Percentiles rank a stretch among this genome's conserved stretches.
phyloP scores from a whole-genome alignment of 192 early-diverging fungal genomes.

The Backusella mclennaniae region DNA sequence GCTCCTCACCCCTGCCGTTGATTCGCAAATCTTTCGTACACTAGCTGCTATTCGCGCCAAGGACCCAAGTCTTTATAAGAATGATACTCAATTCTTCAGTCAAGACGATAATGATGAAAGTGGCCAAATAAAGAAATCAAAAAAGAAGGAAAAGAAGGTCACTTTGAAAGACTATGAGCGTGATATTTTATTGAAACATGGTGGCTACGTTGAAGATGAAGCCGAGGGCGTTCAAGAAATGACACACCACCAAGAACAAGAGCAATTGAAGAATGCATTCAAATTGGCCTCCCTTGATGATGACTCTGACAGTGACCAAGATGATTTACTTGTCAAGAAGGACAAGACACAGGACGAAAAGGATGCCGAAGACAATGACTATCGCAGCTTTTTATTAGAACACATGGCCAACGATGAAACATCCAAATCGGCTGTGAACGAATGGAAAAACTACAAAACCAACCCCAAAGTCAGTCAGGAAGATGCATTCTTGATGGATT shows the following conservation, averaged over 20 bases:
- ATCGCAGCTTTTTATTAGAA: constrained; percentile 84
- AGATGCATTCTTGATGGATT: constrained; percentile 82
- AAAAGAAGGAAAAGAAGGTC: constrained; percentile 61
- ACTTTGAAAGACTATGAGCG: constrained; percentile 88
- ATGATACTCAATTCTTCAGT: constrained; percentile 73
- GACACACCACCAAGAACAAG: constrained; percentile 86
- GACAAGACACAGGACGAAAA: constrained; percentile 74
- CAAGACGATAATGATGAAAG: constrained; percentile 63
- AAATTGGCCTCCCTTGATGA: constrained; percentile 50
- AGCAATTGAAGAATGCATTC: constrained; percentile 70
- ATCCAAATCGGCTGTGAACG: constrained; percentile 54
- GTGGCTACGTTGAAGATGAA: constrained; percentile 44
- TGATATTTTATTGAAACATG: constrained; percentile 65
- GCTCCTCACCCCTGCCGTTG: constrained; percentile 85
- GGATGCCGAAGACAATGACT: constrained; percentile 85
- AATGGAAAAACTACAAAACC: constrained; percentile 56
- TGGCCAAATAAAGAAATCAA: constrained; percentile 54
- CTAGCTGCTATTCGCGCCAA: constrained; percentile 76
- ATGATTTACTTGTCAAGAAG: constrained; percentile 71
- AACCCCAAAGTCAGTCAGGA: constrained; percentile 48
- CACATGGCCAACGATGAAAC: constrained; percentile 62
- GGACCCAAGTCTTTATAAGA: constrained; percentile 83
- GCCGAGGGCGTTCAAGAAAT: constrained; percentile 47
- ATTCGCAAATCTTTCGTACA: constrained; percentile 92
- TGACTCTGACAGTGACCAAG: constrained; percentile 45